phyloP scores from a whole-genome alignment of 139 green algal genomes.

The Edaphochlamys debaryana region DNA sequence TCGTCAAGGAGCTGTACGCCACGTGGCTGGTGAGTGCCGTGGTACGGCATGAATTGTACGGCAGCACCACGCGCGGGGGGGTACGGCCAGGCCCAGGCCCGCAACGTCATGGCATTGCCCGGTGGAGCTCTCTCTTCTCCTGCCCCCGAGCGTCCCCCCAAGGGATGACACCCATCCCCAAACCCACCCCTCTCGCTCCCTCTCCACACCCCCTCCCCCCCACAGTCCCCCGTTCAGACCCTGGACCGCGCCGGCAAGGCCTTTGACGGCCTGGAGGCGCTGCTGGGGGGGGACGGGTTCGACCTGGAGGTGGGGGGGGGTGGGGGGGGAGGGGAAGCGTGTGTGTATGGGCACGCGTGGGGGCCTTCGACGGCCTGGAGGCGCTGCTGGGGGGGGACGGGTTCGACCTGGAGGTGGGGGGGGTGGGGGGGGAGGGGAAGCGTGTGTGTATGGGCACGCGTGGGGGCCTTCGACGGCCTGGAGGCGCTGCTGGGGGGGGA shows the following conservation, averaged over 20 bases:
- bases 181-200: no score
- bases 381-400: slow-evolving; percentile 75
- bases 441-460: neutral
- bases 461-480: slow-evolving; percentile 82
- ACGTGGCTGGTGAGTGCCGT: slow-evolving; percentile 71
- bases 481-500: slow-evolving; percentile 83
- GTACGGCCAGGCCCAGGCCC: no score
- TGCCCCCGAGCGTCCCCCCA: no score
- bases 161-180: no score
- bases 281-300: slow-evolving; percentile 81
- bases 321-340: no score
- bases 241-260: slow-evolving; percentile 74
- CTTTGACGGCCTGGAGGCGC: slow-evolving; percentile 85
- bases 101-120: no score
- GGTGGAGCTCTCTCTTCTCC: no score
- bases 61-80: no score
- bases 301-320: slow-evolving; percentile 74
- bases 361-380: slow-evolving; percentile 85
- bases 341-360: neutral
- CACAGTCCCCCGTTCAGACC: slow-evolving; percentile 74
- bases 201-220: no score
- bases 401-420: slow-evolving; percentile 79
- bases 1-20: slow-evolving; percentile 66
- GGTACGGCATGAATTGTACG: no score
- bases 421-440: no score